Evolutionary conservation across 345 rosid genomes (phyloP).

Genomic region (Melaleuca quinquenervia): DNA sequence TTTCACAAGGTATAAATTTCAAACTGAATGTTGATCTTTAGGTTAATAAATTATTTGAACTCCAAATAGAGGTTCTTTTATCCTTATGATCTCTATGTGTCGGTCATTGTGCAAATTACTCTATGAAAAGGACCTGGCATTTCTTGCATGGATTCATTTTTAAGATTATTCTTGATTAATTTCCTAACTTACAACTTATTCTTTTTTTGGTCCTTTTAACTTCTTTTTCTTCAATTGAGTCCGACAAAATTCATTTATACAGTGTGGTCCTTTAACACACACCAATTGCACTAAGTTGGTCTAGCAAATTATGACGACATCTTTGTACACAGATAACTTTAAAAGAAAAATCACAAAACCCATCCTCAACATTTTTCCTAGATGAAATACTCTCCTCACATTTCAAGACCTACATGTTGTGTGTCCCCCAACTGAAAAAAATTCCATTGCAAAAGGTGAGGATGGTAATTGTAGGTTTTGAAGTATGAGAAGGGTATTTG

Average conservation of each 20-base stretch:
- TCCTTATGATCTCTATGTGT: not conserved
- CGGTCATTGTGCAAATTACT: not conserved
- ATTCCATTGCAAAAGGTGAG: not conserved
- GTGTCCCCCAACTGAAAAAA: not conserved
- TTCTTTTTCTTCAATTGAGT: not conserved
- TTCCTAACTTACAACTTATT: not conserved
- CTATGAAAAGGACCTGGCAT: not conserved
- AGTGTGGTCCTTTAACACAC: not conserved
- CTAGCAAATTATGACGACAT: not conserved
- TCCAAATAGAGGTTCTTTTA: not conserved
- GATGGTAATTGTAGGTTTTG: not conserved
- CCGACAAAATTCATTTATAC: not conserved
- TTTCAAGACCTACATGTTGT: not conserved
- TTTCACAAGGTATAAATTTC: conserved; percentile 69
- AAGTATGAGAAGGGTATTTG: not conserved
- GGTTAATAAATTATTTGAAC: not conserved
- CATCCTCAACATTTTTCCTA: not conserved
- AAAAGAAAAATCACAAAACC: not conserved
- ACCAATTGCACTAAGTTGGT: not conserved
- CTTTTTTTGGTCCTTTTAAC: not conserved
- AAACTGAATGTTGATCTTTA: not conserved
- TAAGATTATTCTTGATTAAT: not conserved
- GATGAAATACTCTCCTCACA: not conserved
- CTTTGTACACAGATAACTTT: not conserved
- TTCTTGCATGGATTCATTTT: not conserved